Evolutionary conservation across 352 stramenopile genomes (phyloP).

Genomic region (Phytopythium litorale): DNA sequence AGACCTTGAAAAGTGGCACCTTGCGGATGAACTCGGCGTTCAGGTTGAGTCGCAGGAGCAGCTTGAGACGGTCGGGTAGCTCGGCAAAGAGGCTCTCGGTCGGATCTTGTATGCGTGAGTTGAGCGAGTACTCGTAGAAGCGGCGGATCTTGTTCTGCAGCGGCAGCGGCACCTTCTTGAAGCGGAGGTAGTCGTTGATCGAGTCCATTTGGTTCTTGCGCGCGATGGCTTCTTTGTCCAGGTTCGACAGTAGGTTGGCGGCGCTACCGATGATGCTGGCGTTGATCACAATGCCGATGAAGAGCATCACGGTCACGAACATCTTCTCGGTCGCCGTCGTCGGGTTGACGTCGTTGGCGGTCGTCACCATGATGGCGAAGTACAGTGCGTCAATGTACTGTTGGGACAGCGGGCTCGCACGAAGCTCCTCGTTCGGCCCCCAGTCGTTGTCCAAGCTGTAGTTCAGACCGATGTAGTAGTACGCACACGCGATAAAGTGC

Average conservation of each 20-base stretch:
- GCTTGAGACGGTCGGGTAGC: slow-evolving; percentile 64
- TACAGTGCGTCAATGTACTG: slow-evolving; percentile 60
- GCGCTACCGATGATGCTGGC: slow-evolving; percentile 77
- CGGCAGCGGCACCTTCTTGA: slow-evolving; percentile 65
- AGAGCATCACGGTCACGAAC: slow-evolving; percentile 65
- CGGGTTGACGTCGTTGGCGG: slow-evolving; percentile 56
- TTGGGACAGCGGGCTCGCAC: slow-evolving; percentile 25
- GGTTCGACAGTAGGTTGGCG: slow-evolving; percentile 66
- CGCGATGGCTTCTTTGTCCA: slow-evolving; percentile 70
- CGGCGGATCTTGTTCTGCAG: slow-evolving; percentile 71
- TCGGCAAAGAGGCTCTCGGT: slow-evolving; percentile 65
- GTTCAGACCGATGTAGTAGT: slow-evolving; percentile 54
- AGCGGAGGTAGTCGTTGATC: slow-evolving; percentile 80
- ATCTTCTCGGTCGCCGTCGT: slow-evolving; percentile 51
- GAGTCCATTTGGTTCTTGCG: slow-evolving; percentile 77
- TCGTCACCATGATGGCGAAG: slow-evolving; percentile 68
- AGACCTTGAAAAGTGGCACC: slow-evolving; percentile 65
- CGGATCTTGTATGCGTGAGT: slow-evolving; percentile 44
- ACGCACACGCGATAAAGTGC: slow-evolving; percentile 74
- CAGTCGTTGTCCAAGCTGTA: slow-evolving; percentile 40
- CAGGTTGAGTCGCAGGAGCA: slow-evolving; percentile 61
- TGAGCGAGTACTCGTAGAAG: slow-evolving; percentile 78
- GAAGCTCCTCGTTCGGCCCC: slow-evolving; percentile 26
- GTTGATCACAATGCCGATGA: slow-evolving; percentile 76
- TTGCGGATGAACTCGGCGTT: slow-evolving; percentile 71